A percentile compares a stretch with the other conserved stretches of the same genome.
phyloP scores from a whole-genome alignment of 331 rosid species.

The Arachis monticola region DNA sequence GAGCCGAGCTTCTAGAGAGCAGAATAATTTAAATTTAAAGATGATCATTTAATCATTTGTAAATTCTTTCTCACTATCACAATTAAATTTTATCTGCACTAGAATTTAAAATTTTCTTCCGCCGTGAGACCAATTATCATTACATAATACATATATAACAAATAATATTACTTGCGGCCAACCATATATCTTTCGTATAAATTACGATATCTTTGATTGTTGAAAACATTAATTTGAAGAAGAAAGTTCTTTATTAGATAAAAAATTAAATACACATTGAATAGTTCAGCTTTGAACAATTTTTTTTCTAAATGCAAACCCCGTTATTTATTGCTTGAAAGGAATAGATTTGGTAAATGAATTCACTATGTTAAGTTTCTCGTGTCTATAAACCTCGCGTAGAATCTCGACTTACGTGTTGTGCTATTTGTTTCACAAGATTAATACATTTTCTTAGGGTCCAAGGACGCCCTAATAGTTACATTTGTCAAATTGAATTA shows the following conservation, averaged over 20 bases:
- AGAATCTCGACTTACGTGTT: background rate
- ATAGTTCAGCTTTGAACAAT: background rate
- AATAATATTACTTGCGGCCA: background rate
- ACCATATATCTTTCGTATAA: slow-evolving; percentile 26
- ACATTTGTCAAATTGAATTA: background rate
- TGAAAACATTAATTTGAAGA: slow-evolving; percentile 32
- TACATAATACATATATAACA: no score
- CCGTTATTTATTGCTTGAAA: slow-evolving; percentile 17
- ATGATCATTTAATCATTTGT: no score
- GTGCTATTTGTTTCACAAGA: background rate
- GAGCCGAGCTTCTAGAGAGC: no score
- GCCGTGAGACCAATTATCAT: no score
- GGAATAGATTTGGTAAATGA: slow-evolving; percentile 25
- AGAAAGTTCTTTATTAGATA: slow-evolving; percentile 29
- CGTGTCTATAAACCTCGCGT: background rate
- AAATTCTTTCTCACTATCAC: no score
- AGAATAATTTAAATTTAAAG: no score
- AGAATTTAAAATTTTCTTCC: no score
- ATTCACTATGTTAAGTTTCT: slow-evolving; percentile 20
- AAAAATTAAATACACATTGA: background rate
- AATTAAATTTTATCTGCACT: no score
- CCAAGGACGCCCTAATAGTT: slow-evolving; percentile 19
- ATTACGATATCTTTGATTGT: slow-evolving; percentile 30
- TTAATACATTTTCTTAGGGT: slow-evolving; percentile 7
- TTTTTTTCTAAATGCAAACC: slow-evolving; percentile 9